Conservation (phyloP, 352 stramenopile species). For the Blastocystis sp. region DNA sequence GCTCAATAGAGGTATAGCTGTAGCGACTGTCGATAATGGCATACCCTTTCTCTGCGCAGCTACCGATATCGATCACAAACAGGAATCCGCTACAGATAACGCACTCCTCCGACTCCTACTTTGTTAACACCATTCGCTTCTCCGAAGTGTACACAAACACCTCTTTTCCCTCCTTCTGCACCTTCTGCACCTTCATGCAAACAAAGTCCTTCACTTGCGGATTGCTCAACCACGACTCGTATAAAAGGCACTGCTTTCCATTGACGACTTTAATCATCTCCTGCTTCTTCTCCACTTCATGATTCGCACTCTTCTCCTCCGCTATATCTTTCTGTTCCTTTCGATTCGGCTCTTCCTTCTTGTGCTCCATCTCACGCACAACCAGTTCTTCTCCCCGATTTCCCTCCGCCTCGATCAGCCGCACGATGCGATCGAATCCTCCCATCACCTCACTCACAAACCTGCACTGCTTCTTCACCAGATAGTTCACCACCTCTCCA, state of each 20-base stretch:
- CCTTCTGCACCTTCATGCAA: slow-evolving; percentile 33
- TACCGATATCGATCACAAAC: slow-evolving; percentile 48
- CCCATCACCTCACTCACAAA: slow-evolving; percentile 12
- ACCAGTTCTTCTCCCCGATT: background rate
- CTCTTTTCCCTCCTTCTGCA: background rate
- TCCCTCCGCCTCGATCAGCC: background rate
- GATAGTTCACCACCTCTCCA: background rate
- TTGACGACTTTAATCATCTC: slow-evolving; percentile 19
- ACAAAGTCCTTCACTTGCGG: background rate
- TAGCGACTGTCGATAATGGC: slow-evolving; percentile 28
- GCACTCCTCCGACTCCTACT: background rate
- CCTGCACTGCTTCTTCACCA: background rate
- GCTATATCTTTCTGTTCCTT: background rate
- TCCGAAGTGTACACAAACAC: background rate
- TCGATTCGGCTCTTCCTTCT: background rate
- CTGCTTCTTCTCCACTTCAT: background rate
- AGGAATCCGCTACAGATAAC: background rate
- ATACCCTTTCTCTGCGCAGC: background rate
- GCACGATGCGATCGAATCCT: background rate
- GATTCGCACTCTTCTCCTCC: background rate
- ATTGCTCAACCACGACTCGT: slow-evolving; percentile 8
- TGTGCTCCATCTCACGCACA: background rate
- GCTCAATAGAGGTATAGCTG: slow-evolving; percentile 19
- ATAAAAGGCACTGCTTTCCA: slow-evolving; percentile 47
- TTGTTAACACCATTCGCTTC: slow-evolving; percentile 43